A percentile compares a stretch with the other conserved stretches of the same genome.
Conservation (phyloP, 495 filamentous ascomycete species). For the Oidiodendron maius region DNA sequence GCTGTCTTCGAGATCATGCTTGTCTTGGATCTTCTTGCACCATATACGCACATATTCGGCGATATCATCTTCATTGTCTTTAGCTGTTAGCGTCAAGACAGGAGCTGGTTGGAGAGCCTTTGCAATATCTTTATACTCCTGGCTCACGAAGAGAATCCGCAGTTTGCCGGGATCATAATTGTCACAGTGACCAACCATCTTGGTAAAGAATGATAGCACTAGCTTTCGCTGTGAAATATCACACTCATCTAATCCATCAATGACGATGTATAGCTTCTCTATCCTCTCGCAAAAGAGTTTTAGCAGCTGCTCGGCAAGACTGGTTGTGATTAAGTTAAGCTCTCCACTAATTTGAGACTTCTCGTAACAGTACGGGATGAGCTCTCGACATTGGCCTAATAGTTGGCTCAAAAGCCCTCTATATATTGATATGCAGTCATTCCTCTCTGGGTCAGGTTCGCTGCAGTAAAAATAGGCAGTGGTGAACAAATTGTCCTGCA, state of each 20-base stretch:
- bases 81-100: conserved; percentile 19
- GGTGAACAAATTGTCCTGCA: conserved; percentile 13
- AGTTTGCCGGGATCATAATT: conserved; percentile 23
- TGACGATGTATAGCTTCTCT: conserved; percentile 28
- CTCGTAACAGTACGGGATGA: conserved; percentile 28
- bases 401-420: conserved; percentile 33
- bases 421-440: conserved; percentile 24
- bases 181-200: conserved; percentile 23
- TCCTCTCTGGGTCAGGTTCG: conserved; percentile 25
- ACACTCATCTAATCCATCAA: conserved; percentile 43
- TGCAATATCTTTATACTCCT: conserved; percentile 26
- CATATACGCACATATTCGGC: conserved; percentile 19
- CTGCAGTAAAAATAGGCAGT: conserved; percentile 39
- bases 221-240: conserved; percentile 20
- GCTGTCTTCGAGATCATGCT: conserved; percentile 20
- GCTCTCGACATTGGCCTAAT: conserved; percentile 23
- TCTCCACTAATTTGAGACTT: conserved; percentile 20
- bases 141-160: conserved; percentile 35
- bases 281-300: conserved; percentile 22
- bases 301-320: conserved; percentile 25
- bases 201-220: conserved; percentile 22
- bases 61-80: conserved; percentile 29
- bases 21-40: conserved; percentile 18
- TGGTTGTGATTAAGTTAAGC: conserved; percentile 21
- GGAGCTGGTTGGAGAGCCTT: conserved; percentile 22